Base-by-base conservation (phyloP, 1,139 yeast species). In the Pichia sp. region DNA sequence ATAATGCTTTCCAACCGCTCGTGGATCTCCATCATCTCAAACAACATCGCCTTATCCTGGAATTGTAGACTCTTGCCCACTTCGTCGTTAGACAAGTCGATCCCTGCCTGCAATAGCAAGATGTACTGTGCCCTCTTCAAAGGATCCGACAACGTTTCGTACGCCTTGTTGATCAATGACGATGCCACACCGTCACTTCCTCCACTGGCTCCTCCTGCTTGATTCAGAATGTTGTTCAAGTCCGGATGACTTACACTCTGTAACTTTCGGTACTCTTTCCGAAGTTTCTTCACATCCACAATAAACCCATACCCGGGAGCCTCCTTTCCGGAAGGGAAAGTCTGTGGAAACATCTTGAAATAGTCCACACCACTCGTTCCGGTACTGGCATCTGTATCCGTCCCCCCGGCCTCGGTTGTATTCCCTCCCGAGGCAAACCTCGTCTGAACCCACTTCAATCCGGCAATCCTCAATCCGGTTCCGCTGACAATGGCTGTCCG, bases 211-310 rank as follows among this genome's bases (percentile, higher is more conserved):
- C 63, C 63, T 41, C 54, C 63, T 38, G 55, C 60, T 60, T 38
- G 65, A 36, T 55, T 53, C 27, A 73, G 63, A 1, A 73, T 76
- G 57, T 71, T 71, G 52, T 74, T 66, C 41, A 79, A 74, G 67
- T 92, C 99, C 0, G 99, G 99, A 66, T 92, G 99, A 52, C 81
- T 78, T 58, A 77, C 74, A 43, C 87, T 80, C 67, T 93, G 98
- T 42, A 91, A 73, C 9, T 67, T 64, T 49, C 96, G 74, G 67
- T 84, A 92, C 66, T 93, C 99, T 56, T 82, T 77, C 52, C 95
- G 78, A 52, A 93, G 75, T 12, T 71, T 65, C 54, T 76, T 73
- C 10, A 74, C 66, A 61, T 88, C 83, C 14, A 90, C 71, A 6
- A 69, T 64, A 71, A 91, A 92, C 30, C 80, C 70, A 31, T 84